phyloP scores from a whole-genome alignment of 2,329 filamentous ascomycete genomes.

The Alternaria arbusti region DNA sequence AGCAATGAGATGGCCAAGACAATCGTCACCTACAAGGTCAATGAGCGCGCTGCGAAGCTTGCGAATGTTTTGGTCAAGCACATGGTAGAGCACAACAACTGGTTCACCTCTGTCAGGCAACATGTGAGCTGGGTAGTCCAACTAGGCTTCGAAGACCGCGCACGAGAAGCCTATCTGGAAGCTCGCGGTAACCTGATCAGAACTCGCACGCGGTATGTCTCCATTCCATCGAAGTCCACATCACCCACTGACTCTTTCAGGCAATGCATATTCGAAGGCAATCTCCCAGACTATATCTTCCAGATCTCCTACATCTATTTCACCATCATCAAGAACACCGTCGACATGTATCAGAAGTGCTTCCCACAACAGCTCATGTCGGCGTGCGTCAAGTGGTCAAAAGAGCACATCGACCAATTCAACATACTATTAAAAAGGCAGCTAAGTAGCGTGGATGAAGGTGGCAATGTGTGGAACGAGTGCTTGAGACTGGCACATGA shows the following conservation, averaged over 20 bases:
- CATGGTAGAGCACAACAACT: constrained; percentile 77
- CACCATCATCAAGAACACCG: constrained; percentile 89
- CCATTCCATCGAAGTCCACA: not conserved
- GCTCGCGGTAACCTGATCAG: constrained; percentile 80
- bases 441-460: constrained; percentile 81
- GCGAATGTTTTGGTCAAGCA: constrained; percentile 78
- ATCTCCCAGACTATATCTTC: constrained; percentile 91
- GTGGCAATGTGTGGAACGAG: constrained; percentile 77
- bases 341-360: constrained; percentile 78
- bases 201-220: constrained; percentile 75
- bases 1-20: constrained; percentile 88
- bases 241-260: constrained; percentile 52
- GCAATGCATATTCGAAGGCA: constrained; percentile 93
- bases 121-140: constrained; percentile 85
- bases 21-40: constrained; percentile 89
- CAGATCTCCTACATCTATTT: constrained; percentile 97
- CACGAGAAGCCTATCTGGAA: constrained; percentile 83
- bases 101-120: constrained; percentile 76
- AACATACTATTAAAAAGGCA: constrained; percentile 83
- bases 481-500: constrained; percentile 83
- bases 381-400: constrained; percentile 98
- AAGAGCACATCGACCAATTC: constrained; percentile 90
- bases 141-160: constrained; percentile 88
- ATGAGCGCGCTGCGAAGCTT: constrained; percentile 80
- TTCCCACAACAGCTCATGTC: constrained; percentile 89